Base-by-base conservation (phyloP, 2,329 filamentous ascomycete genomes). In the Epichloe brachyelytri region DNA sequence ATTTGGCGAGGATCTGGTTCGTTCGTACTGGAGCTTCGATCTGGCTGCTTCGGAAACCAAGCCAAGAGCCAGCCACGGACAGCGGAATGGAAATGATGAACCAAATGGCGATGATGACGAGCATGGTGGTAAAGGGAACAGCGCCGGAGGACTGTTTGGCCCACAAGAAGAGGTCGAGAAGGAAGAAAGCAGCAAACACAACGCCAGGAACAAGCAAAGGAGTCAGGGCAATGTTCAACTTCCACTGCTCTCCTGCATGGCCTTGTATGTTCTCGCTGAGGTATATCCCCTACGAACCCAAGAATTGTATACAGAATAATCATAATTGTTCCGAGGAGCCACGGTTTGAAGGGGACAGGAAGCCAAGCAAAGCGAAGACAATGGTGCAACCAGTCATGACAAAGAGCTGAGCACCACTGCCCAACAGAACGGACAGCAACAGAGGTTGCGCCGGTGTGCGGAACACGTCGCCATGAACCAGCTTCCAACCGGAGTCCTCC, bases 1-100 rank as follows among this genome's bases (percentile, higher is more conserved):
- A 98, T 94, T 70, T 98, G 93, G 54, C 93, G 86, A 0, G 93
- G 57, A 98, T 98, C 71, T 98, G 93, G 76, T 98, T 98, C 49
- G 88, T 95, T 60, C 88, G 86, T 22, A 95, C 90, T 0, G 93
- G 91, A 2, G 88, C 71, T 62, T 89, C 81, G 49, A 94, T 74
- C 12, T 78, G 75, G 41, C 72, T 64, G 57, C 84, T 79, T 56
- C 85, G 88, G 76, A 97, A 97, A 34, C 89, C 93, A 43, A 97
- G 67, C 89, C 90, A 98, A 43, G 88, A 95, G 49, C 93, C 93
- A 7, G 82, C 83, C 54, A 95, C 79, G 30, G 89, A 95, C 43
- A 97, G 77, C 6, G 93, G 93, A 2, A 97, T 85, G 38, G 88
- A 95, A 65, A 98, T 95, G 63, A 96, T 65, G 69, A 98, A 98